Evolutionary conservation across 805 yeast genomes (phyloP).

Genomic region (Candida nitratophila): DNA sequence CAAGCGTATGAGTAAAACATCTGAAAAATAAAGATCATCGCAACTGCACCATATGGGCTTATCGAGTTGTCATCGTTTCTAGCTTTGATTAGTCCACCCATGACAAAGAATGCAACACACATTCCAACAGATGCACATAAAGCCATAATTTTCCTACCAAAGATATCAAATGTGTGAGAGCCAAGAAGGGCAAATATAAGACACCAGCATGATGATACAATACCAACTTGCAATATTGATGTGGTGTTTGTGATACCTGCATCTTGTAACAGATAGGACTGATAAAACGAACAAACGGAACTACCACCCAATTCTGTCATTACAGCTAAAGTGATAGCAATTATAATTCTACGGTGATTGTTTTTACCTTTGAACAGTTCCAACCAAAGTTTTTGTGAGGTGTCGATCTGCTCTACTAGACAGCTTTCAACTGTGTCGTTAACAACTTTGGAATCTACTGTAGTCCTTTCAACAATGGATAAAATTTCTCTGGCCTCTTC

Average conservation of each 20-base stretch:
- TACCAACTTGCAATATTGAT: constrained; percentile 17
- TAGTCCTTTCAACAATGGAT: constrained; percentile 28
- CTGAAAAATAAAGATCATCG: constrained; percentile 45
- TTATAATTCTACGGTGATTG: constrained; percentile 18
- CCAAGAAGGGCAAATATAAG: constrained; percentile 13
- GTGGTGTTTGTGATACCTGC: constrained; percentile 14
- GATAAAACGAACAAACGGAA: constrained; percentile 38
- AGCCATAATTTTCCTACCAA: constrained; percentile 14
- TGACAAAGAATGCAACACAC: constrained; percentile 12
- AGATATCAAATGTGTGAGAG: constrained; percentile 9
- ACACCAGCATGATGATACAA: constrained; percentile 12
- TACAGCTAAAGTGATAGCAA: constrained; percentile 13
- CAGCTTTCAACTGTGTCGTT: constrained; percentile 11
- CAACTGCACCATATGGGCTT: constrained; percentile 17
- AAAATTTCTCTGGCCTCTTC: constrained; percentile 29
- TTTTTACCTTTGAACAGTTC: constrained; percentile 30
- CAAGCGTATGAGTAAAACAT: constrained; percentile 33
- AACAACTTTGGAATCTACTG: constrained; percentile 23
- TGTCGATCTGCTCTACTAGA: constrained; percentile 7
- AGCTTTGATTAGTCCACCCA: constrained; percentile 14
- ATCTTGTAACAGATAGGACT: constrained; percentile 25
- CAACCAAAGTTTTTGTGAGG: constrained; percentile 19
- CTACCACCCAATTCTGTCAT: constrained; percentile 37
- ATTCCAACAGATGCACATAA: constrained; percentile 9
- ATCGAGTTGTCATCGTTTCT: constrained; percentile 4